Percentiles rank a stretch among this genome's conserved stretches.
Conservation (phyloP, 2,329 filamentous ascomycete species). For the Monosporascus sp. region DNA sequence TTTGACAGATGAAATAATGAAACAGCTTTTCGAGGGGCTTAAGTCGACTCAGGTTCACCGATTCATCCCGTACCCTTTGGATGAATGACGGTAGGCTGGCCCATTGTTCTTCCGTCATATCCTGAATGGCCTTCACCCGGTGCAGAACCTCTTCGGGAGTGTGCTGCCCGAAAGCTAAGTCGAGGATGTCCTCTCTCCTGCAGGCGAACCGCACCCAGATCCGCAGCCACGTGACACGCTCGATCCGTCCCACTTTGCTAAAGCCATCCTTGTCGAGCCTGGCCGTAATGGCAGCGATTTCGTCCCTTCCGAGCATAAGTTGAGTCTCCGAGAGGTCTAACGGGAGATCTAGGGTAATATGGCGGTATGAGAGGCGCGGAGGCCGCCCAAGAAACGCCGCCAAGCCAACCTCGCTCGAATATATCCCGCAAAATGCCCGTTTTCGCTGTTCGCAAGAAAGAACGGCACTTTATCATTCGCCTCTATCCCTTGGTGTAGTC, state of each 20-base stretch:
- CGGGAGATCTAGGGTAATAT: slow-evolving; percentile 24
- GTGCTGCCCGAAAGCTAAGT: slow-evolving; percentile 27
- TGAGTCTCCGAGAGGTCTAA: slow-evolving; percentile 25
- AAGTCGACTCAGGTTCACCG: slow-evolving; percentile 13
- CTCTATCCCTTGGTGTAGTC: slow-evolving; percentile 26
- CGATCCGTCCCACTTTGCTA: slow-evolving; percentile 17
- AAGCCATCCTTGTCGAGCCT: slow-evolving; percentile 25
- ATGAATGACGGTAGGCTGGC: slow-evolving; percentile 21
- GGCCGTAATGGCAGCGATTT: slow-evolving; percentile 20
- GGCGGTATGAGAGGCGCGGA: slow-evolving; percentile 27
- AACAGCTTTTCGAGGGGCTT: slow-evolving; percentile 21
- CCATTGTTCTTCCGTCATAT: slow-evolving; percentile 19
- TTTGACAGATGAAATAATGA: slow-evolving; percentile 17
- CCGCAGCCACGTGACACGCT: slow-evolving; percentile 20
- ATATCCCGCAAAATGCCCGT: slow-evolving; percentile 18
- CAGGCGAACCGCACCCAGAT: slow-evolving; percentile 20
- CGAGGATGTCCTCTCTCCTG: slow-evolving; percentile 30
- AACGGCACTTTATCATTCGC: slow-evolving; percentile 24
- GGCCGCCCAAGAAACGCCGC: slow-evolving; percentile 29
- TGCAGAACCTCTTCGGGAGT: slow-evolving; percentile 25
- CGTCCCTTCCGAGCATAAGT: slow-evolving; percentile 19
- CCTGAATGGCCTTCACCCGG: slow-evolving; percentile 19
- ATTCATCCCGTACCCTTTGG: slow-evolving; percentile 13
- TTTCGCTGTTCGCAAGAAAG: slow-evolving; percentile 27
- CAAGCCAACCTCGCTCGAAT: slow-evolving; percentile 25